Base-by-base conservation (phyloP, 306 rosid species). In the Pterocarpus macrocarpus region DNA sequence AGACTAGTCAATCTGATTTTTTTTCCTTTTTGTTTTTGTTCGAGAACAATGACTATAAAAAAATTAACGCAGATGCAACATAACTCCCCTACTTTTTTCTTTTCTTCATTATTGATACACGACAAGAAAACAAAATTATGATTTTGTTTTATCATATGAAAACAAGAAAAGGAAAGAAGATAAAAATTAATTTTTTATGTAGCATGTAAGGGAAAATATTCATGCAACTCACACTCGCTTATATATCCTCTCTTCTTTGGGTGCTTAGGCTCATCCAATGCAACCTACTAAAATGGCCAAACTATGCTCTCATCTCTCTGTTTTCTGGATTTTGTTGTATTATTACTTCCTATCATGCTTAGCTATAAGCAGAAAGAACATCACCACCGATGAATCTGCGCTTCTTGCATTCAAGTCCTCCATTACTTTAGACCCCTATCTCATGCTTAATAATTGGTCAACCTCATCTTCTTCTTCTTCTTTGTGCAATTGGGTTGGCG, bases 401-500 rank as follows among this genome's bases (percentile, higher is more conserved):
- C 61, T 55, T 55, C 30, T 55, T 55, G 28, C 61, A 55, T 55
- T 55, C 61, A 55, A 55, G 32, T 55, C 61, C 28, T 55, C 32
- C 61, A 16, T 55, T 16, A 55, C 61, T 5, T 52, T 5, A 15
- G 58, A 52, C 58, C 58, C 58, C 28, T 1, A 55, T 55, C 32
- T 16, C 32, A 16, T 16, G 61, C 61, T 55, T n/a, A 55, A 7
- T 7, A 55, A 55, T n/a, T 55, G 61, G 61, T 55, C 61, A n/a
- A n/a, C 61, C 61, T 55, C 47, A 43, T 43, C 28, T 22, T 22
- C 53, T 8, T 47, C 61, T n/a, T 55, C 61, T 57, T 57, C 64
- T 7, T 1, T 57, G 1, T 71, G 76, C 45, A 50, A 8, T 8
- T 71, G 64, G 76, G 44, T 52, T 34, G 76, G 76, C 52, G 76